Evolutionary conservation across 192 early-diverging fungal genomes (phyloP).

Genomic region (Dimargaris xerosporica): DNA sequence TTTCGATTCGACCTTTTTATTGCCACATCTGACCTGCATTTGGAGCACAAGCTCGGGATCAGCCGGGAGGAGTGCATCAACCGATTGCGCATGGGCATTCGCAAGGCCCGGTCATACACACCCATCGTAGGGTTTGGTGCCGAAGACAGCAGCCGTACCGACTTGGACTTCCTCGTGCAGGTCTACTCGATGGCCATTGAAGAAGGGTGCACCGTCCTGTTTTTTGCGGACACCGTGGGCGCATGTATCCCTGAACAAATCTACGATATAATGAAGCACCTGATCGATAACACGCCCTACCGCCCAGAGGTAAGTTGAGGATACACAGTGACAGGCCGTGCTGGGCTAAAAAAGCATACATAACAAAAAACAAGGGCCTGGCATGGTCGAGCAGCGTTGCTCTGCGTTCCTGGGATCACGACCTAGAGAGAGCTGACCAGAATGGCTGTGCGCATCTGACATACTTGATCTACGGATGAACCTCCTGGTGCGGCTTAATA

Average conservation of each 20-base stretch:
- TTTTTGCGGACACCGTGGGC: conserved; percentile 94
- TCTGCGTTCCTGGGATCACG: no score
- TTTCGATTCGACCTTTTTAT: conserved; percentile 87
- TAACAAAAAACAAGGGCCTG: no score
- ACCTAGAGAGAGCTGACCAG: no score
- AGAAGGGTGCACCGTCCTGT: conserved; percentile 84
- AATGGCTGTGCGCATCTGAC: no score
- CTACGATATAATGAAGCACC: conserved; percentile 72
- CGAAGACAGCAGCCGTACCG: conserved; percentile 84
- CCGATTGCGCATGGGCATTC: conserved; percentile 64
- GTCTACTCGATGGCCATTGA: conserved; percentile 66
- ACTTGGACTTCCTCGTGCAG: conserved; percentile 69
- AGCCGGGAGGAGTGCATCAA: conserved; percentile 68
- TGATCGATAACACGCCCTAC: conserved; percentile 41
- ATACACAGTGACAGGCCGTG: no score
- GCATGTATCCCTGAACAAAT: conserved; percentile 86
- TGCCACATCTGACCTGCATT: conserved; percentile 91
- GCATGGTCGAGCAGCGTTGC: no score
- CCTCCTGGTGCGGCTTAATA: conserved; percentile 40
- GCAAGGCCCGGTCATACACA: conserved; percentile 58
- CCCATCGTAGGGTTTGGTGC: conserved; percentile 85
- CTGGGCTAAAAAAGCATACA: no score
- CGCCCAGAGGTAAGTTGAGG: no score
- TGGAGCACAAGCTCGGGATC: conserved; percentile 88
- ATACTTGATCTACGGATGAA: no score